A percentile compares a stretch with the other conserved stretches of the same genome.
These are phyloP conservation scores for Glycine tomentella DNA, from an alignment of 306 rosid genomes.

Conservation along the genomic window DNA sequence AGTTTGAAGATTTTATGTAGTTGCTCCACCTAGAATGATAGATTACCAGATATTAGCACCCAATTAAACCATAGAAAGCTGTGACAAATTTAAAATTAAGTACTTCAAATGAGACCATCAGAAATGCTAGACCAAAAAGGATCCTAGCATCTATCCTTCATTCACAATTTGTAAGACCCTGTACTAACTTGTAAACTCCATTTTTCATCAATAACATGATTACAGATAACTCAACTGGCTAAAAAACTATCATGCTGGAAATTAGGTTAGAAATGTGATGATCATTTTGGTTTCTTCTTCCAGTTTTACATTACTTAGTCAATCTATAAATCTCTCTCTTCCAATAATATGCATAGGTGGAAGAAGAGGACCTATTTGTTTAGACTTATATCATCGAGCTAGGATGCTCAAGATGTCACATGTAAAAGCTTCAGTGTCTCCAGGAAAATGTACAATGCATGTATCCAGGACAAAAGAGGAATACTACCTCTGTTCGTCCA, in stretches of 20 bases:
- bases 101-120: slow-evolving; percentile 26
- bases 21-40: slow-evolving; percentile 78
- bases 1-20: slow-evolving; percentile 94
- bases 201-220: slow-evolving; percentile 35
- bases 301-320: slow-evolving; percentile 22
- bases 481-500: slow-evolving; percentile 89
- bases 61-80: slow-evolving; percentile 36
- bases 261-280: slow-evolving; percentile 27
- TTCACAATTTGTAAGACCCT: slow-evolving; percentile 5
- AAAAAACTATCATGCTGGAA: slow-evolving; percentile 32
- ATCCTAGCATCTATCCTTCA: slow-evolving; percentile 13
- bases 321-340: too few relatives aligned
- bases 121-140: slow-evolving; percentile 11
- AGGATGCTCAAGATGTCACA: background rate
- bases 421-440: slow-evolving; percentile 26
- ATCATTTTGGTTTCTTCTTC: slow-evolving; percentile 9
- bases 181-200: slow-evolving; percentile 19
- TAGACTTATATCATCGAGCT: slow-evolving; percentile 12
- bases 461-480: slow-evolving; percentile 25
- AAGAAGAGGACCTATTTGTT: slow-evolving; percentile 1
- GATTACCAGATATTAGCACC: slow-evolving; percentile 37
- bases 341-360: slow-evolving; percentile 26
- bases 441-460: slow-evolving; percentile 33
- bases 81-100: slow-evolving; percentile 21
- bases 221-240: slow-evolving; percentile 40